Evolutionary conservation across 2,329 filamentous ascomycete genomes (phyloP), one percentile per base, ranked within the genome.

Genomic region (Scedosporium minutisporum): DNA sequence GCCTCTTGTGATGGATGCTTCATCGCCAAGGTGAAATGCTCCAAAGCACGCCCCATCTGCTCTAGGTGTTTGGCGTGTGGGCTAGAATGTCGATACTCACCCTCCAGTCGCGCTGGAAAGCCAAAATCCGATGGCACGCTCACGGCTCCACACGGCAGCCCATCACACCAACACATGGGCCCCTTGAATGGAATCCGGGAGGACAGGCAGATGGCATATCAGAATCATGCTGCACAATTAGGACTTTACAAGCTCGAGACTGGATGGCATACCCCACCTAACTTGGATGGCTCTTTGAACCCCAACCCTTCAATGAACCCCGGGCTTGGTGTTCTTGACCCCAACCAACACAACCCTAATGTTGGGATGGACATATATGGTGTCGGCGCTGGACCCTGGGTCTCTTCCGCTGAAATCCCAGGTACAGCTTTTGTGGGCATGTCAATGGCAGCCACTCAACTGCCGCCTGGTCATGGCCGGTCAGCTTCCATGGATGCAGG

Each of bases 11-110:
- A 83, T 65, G 79, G 78, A 6, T 83, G 81, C 70, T 82, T 82
- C 68, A 70, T 81, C 21, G 80, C 80, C 65, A 83, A 83, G 68
- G 80, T 83, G 71, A 83, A 82, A 67, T 83, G 81, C 69, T 81
- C 78, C 65, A 83, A 83, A 66, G 73, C 74, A 2, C 72, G 79
- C n/a, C 81, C 81, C 1, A 76, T 82, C 58, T 83, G 81, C 69
- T 75, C 76, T n/a, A 75, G 80, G 48, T 83, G 81, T 65, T 72
- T 82, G 3, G 69, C 76, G 3, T 79, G 76, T 53, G 81, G 81
- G 6, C 75, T 77, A 48, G 73, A 80, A 58, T 83, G 81, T 66
- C 75, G 74, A 7, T 83, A 83, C 66, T 82, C 80, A 16, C 80
- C 80, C 1, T 82, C 80, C 0, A 80, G 77, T 65, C 73, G 80